A percentile compares a stretch with the other conserved stretches of the same genome.
Evolutionary conservation across 129 eudicot genomes (phyloP).

Genomic region (Tagetes erecta): DNA sequence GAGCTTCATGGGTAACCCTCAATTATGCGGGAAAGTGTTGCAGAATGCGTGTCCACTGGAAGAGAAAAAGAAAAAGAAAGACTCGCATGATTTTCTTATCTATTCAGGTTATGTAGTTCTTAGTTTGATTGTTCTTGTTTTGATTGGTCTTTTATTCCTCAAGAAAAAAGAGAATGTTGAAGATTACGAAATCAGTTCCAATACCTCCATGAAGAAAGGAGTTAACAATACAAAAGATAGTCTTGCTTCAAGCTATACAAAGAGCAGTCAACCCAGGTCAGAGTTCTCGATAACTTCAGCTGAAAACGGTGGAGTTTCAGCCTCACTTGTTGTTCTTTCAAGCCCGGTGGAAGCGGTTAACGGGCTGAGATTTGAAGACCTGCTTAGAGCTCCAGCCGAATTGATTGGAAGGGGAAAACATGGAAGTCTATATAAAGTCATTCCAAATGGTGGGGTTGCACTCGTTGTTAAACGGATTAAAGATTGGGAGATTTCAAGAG

Average conservation of each 20-base stretch:
- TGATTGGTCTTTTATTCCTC: conserved; percentile 41
- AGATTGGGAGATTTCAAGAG: conserved; percentile 63
- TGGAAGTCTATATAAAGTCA: conserved; percentile 75
- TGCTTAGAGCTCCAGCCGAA: conserved; percentile 73
- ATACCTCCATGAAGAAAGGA: conserved; percentile 20
- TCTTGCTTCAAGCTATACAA: conserved; percentile 42
- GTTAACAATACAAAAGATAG: conserved; percentile 30
- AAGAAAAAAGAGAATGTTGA: conserved; percentile 33
- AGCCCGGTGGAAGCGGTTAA: conserved; percentile 50
- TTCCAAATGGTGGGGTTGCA: conserved; percentile 34
- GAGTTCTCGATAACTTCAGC: conserved; percentile 66
- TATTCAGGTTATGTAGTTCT: conserved; percentile 53
- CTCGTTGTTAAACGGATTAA: conserved; percentile 73
- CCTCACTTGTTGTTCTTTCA: conserved; percentile 50
- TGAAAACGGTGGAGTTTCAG: conserved; percentile 51
- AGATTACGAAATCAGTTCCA: conserved; percentile 13
- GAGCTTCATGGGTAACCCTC: conserved; percentile 56
- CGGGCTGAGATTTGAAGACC: conserved; percentile 69
- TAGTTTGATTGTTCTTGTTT: conserved; percentile 37
- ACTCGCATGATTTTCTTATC: conserved; percentile 37
- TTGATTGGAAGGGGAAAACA: conserved; percentile 66
- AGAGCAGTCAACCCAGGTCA: conserved; percentile 39
- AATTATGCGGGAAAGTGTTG: conserved; percentile 55
- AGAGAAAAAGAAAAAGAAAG: conserved; percentile 27
- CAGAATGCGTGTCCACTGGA: conserved; percentile 40